Conservation (phyloP, 164 flowering plant species). For the Magnolia officinalis region DNA sequence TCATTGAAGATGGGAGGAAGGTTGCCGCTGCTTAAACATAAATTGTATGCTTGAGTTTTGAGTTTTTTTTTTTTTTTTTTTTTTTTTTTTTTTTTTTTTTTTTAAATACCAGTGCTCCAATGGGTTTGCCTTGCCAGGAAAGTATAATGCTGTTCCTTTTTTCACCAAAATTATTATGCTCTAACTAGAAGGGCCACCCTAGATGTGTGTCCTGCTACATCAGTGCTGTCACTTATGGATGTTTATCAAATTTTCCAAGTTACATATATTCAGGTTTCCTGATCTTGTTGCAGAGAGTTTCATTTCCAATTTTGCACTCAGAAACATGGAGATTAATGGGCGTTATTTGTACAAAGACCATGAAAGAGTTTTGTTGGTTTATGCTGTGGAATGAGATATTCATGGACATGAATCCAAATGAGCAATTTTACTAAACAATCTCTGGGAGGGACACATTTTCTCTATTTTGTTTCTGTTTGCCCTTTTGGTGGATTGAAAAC, state of each 20-base stretch:
- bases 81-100: no score
- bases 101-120: neutral
- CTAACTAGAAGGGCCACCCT: neutral
- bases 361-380: neutral
- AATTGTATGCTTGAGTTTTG: no score
- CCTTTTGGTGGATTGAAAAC: no score
- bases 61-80: no score
- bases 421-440: no score
- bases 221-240: neutral
- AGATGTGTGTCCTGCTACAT: neutral
- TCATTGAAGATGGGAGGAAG: slow-evolving; percentile 83
- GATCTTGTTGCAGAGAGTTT: neutral
- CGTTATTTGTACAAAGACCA: slow-evolving; percentile 2
- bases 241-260: neutral
- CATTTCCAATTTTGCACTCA: neutral
- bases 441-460: no score
- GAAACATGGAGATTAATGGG: neutral
- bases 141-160: no score
- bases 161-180: neutral
- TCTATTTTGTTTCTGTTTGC: no score
- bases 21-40: slow-evolving; percentile 55
- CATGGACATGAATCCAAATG: neutral
- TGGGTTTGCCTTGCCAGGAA: neutral
- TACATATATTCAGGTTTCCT: neutral
- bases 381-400: neutral